These are phyloP conservation scores for Linnemannia hyalina DNA, from an alignment of 192 early-diverging fungal species.

Conservation along the genomic window DNA sequence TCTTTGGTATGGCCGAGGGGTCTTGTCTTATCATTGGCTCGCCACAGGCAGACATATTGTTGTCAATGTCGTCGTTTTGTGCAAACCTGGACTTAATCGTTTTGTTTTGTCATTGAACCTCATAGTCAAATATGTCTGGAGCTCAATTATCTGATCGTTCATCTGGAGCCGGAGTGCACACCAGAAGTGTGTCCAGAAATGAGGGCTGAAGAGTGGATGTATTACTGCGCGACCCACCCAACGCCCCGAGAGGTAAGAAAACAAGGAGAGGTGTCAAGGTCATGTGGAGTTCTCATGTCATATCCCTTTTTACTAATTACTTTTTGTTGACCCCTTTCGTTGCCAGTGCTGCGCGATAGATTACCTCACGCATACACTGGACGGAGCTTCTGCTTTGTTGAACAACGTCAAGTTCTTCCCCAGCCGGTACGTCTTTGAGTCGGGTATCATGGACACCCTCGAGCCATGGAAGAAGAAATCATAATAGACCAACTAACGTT, in stretches of 20 bases:
- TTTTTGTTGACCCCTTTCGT: no score
- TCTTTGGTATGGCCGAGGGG: conserved; percentile 68
- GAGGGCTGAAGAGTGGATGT: conserved; percentile 93
- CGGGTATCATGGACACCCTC: background rate
- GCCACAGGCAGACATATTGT: no score
- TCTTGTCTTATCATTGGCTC: background rate
- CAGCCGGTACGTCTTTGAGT: conserved; percentile 65
- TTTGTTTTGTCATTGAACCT: background rate
- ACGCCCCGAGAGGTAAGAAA: conserved; percentile 74
- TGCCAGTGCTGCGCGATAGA: conserved; percentile 88
- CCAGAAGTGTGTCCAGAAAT: conserved; percentile 86
- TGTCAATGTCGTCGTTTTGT: background rate
- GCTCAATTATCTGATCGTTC: conserved; percentile 80
- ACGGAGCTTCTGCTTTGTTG: conserved; percentile 86
- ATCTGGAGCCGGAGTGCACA: conserved; percentile 84
- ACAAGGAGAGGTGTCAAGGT: background rate
- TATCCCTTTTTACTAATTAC: background rate
- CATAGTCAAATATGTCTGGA: conserved; percentile 87
- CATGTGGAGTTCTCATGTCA: conserved; percentile 14
- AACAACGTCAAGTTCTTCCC: conserved; percentile 84
- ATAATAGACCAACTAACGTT: background rate
- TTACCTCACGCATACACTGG: conserved; percentile 94
- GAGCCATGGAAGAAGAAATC: background rate
- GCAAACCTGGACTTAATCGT: background rate
- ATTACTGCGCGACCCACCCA: conserved; percentile 93